Evolutionary conservation across 2,329 filamentous ascomycete species (phyloP).

Genomic region (Aspergillus pseudoviridinutans): DNA sequence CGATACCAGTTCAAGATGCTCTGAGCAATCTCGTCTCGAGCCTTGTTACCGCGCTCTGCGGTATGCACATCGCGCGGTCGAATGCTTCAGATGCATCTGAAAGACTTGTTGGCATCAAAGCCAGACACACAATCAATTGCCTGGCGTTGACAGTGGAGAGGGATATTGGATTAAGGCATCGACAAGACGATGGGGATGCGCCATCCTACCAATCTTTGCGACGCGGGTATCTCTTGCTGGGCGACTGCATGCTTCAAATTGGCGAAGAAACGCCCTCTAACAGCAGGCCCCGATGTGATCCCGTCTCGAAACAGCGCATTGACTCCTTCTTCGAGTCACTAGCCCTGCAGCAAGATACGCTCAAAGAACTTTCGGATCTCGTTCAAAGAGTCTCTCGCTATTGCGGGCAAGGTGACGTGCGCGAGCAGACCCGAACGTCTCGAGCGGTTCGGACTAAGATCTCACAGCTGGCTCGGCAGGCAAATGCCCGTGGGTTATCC

Average conservation of each 20-base stretch:
- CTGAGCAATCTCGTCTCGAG: constrained; percentile 35
- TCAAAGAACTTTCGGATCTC: constrained; percentile 33
- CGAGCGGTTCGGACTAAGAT: constrained; percentile 24
- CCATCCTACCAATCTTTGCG: constrained; percentile 25
- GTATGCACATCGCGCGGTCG: constrained; percentile 35
- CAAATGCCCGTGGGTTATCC: constrained; percentile 19
- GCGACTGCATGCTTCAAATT: constrained; percentile 26
- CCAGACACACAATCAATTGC: constrained; percentile 21
- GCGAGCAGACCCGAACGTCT: constrained; percentile 21
- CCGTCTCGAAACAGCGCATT: constrained; percentile 19
- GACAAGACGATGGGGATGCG: constrained; percentile 2
- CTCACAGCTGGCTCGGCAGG: constrained; percentile 21
- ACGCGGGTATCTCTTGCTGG: constrained; percentile 31
- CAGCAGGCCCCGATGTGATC: constrained; percentile 4
- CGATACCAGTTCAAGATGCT: constrained; percentile 33
- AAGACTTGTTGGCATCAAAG: constrained; percentile 17
- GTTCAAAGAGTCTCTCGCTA: constrained; percentile 32
- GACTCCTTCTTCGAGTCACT: constrained; percentile 29
- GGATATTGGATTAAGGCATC: constrained; percentile 15
- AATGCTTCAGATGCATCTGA: constrained; percentile 13
- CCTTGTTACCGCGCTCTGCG: constrained; percentile 33
- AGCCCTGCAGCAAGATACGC: constrained; percentile 25
- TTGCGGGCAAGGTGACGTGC: constrained; percentile 23
- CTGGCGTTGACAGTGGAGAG: constrained; percentile 23
- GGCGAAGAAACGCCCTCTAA: constrained; percentile 15